Base-by-base conservation (phyloP, 1,284 basidiomycete species). In the Rhodotorula sp. region DNA sequence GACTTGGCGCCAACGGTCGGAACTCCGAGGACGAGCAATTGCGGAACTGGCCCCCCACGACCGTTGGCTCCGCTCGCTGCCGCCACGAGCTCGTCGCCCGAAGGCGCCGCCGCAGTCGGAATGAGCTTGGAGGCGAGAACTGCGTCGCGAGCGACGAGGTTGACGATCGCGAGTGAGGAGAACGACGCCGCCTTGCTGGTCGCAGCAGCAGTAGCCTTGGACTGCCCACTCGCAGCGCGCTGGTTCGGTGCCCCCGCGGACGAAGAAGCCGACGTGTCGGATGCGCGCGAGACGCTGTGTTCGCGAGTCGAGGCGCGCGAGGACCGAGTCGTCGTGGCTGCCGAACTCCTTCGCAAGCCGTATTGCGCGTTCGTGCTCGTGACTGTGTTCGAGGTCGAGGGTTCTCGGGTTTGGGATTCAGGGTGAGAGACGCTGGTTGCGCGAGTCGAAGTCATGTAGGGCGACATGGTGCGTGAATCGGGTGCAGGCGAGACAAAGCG, bases 1-100 rank as follows among this genome's bases (percentile, higher is more conserved):
- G 91, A 93, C 82, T 95, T 95, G n/a, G 93, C 90, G 37, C 93
- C 93, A 53, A 84, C 82, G 75, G 88, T 86, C 15, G 93, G 91
- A 55, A 96, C 87, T 76, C 88, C 92, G 53, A 93, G 89, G 49
- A 93, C 88, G 79, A 93, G 79, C 4, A 83, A 65, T 63, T 78
- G 75, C 55, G 80, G 78, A 7, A 51, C 51, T 1, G 62, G 51
- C 4, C 29, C 37, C 37, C 10, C 42, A 78, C 15, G 29, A 18
- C 44, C 17, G 44, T 54, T 12, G 29, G 14, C 17, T 12, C 42
- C 30, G 24, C 44, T 33, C 20, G 49, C 51, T 6, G 54, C 29
- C 17, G 63, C 33, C 48, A 29, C 12, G 24, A 54, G 4, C 46
- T 20, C 48, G 8, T 49, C 42, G 12, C 49, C 2, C n/a, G 64